Evolutionary conservation across 1,284 basidiomycete species (phyloP).

Genomic region (Austroboletus rostrupii): DNA sequence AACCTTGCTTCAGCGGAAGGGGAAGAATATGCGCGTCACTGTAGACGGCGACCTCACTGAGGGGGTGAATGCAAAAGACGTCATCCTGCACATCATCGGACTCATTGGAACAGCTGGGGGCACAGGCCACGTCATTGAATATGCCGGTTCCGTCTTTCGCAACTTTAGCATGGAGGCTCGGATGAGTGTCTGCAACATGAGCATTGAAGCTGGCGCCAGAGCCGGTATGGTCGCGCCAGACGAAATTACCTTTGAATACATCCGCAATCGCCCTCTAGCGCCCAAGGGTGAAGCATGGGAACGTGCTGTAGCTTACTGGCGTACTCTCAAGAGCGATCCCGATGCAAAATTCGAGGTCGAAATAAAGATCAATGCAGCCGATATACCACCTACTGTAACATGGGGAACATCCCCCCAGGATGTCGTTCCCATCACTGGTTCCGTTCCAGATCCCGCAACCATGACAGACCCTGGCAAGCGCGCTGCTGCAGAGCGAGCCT

Average conservation of each 20-base stretch:
- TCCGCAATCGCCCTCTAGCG: slow-evolving; percentile 81
- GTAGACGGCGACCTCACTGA: slow-evolving; percentile 85
- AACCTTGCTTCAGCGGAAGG: slow-evolving; percentile 87
- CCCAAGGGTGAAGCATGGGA: slow-evolving; percentile 92
- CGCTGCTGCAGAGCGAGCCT: slow-evolving; percentile 73
- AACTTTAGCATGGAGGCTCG: slow-evolving; percentile 92
- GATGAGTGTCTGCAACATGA: slow-evolving; percentile 99
- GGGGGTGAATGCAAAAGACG: slow-evolving; percentile 93
- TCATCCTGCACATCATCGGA: slow-evolving; percentile 93
- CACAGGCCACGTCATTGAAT: slow-evolving; percentile 91
- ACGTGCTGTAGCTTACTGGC: slow-evolving; percentile 85
- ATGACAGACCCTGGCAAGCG: slow-evolving; percentile 68
- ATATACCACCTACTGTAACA: slow-evolving; percentile 92
- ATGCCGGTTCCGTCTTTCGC: slow-evolving; percentile 88
- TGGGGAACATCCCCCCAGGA: slow-evolving; percentile 98
- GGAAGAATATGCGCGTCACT: slow-evolving; percentile 93
- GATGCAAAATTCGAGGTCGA: slow-evolving; percentile 90
- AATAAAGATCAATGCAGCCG: slow-evolving; percentile 80
- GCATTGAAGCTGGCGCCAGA: slow-evolving; percentile 92
- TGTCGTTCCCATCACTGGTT: slow-evolving; percentile 82
- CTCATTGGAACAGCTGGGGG: slow-evolving; percentile 93
- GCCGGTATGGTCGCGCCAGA: slow-evolving; percentile 96
- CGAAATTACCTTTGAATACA: slow-evolving; percentile 86
- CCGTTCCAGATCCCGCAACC: slow-evolving; percentile 76
- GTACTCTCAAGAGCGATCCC: slow-evolving; percentile 79